A percentile compares a stretch with the other conserved stretches of the same genome.
Conservation (phyloP, 192 early-diverging fungal species). For the Oehlia diaphana region DNA sequence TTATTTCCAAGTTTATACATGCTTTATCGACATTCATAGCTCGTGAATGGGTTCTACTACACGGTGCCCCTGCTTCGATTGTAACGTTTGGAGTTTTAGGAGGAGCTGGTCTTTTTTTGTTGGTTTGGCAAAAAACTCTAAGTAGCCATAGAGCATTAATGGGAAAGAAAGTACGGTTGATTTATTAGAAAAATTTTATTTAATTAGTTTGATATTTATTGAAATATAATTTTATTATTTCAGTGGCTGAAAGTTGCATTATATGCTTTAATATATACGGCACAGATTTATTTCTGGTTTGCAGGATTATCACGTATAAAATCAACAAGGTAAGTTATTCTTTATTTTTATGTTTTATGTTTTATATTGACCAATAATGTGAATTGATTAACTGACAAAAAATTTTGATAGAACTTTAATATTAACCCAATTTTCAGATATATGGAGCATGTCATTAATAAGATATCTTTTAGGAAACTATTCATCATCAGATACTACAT, state of each 20-base stretch:
- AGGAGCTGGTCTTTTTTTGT: neutral
- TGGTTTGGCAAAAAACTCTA: neutral
- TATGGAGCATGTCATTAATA: constrained; percentile 41
- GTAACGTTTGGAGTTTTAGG: constrained; percentile 17
- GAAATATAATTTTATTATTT: neutral
- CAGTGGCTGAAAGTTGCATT: constrained; percentile 19
- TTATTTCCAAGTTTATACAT: constrained; percentile 3
- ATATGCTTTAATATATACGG: constrained; percentile 22
- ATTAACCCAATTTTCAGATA: constrained; percentile 44
- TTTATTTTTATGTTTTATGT: neutral
- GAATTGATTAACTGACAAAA: neutral
- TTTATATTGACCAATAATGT: neutral
- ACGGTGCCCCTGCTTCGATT: constrained; percentile 2
- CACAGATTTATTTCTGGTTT: constrained; percentile 43
- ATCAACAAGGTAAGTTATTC: neutral
- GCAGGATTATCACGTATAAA: constrained; percentile 31
- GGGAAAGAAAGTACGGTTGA: neutral
- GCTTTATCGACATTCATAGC: constrained; percentile 9
- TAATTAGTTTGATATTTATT: neutral
- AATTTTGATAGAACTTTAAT: constrained; percentile 36
- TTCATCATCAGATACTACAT: constrained; percentile 24
- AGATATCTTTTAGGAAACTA: constrained; percentile 36
- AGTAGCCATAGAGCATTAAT: neutral
- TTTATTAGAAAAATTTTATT: neutral
- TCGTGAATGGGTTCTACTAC: constrained; percentile 15